A percentile compares a stretch with the other conserved stretches of the same genome.
Evolutionary conservation across 768 basidiomycete species (phyloP).

Genomic region (Phylloporus arenicola): DNA sequence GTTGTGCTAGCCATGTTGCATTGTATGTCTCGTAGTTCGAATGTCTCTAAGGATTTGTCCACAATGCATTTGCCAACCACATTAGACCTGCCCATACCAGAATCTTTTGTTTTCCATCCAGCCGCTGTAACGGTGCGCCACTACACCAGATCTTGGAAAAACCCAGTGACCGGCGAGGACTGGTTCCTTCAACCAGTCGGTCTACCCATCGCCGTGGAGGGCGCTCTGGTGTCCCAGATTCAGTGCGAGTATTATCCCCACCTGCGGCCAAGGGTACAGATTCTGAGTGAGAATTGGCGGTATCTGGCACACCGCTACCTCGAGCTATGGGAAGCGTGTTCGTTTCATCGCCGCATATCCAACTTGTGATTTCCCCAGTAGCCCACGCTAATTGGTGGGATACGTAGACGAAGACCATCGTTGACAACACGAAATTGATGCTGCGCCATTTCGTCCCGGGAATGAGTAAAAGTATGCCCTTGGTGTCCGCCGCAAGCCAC

Average conservation of each 20-base stretch:
- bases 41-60: constrained; percentile 33
- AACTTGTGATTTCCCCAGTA: constrained; percentile 62
- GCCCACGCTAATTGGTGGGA: constrained; percentile 73
- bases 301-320: background rate
- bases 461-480: constrained; percentile 73
- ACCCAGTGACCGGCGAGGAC: constrained; percentile 16
- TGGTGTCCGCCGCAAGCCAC: constrained; percentile 82
- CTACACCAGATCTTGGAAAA: constrained; percentile 28
- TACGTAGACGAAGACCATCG: constrained; percentile 74
- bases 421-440: constrained; percentile 74
- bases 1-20: background rate
- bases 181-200: constrained; percentile 37
- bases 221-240: constrained; percentile 35
- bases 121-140: constrained; percentile 26
- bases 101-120: constrained; percentile 41
- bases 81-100: constrained; percentile 41
- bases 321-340: constrained; percentile 20
- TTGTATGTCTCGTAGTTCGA: constrained; percentile 2
- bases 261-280: constrained; percentile 6
- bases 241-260: constrained; percentile 6
- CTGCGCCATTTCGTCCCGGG: constrained; percentile 69
- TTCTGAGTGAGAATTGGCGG: constrained; percentile 2
- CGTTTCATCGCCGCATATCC: constrained; percentile 42
- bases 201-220: constrained; percentile 48
- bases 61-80: constrained; percentile 65